Conservation (phyloP, 805 yeast species). For the Blastobotrys terrestris region DNA sequence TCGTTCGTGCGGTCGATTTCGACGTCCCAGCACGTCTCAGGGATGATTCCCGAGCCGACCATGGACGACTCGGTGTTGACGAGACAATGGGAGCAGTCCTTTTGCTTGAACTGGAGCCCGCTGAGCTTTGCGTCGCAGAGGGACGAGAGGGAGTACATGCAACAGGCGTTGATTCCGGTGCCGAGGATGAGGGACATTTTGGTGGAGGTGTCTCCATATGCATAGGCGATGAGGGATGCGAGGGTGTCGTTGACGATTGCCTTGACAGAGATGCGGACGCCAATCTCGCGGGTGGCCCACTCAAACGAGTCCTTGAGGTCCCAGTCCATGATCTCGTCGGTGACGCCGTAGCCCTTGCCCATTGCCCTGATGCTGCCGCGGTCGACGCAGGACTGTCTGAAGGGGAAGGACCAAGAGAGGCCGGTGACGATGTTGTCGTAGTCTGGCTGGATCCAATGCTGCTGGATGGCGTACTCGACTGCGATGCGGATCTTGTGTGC, state of each 20-base stretch:
- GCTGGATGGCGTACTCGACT: conserved; percentile 11
- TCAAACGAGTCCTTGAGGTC: conserved; percentile 72
- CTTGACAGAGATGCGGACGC: conserved; percentile 50
- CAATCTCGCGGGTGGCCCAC: conserved; percentile 46
- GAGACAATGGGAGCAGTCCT: conserved; percentile 32
- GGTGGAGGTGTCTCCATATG: conserved; percentile 50
- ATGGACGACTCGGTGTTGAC: conserved; percentile 93
- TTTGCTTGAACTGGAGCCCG: conserved; percentile 9
- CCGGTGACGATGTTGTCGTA: conserved; percentile 20
- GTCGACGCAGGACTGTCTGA: conserved; percentile 21
- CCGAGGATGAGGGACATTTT: conserved; percentile 83
- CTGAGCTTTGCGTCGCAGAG: conserved; percentile 55
- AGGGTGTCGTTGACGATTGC: conserved; percentile 90
- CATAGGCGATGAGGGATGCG: conserved; percentile 75
- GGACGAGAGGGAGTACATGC: conserved; percentile 65
- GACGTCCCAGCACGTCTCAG: conserved; percentile 69
- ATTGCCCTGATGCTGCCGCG: conserved; percentile 25
- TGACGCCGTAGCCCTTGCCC: conserved; percentile 74
- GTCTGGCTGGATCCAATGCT: conserved; percentile 6
- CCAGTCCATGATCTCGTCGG: conserved; percentile 60
- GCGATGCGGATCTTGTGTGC: conserved; percentile 21
- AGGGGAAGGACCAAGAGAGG: conserved; percentile 32
- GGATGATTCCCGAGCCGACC: conserved; percentile 73
- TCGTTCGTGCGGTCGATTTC: conserved; percentile 54
- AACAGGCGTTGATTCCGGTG: conserved; percentile 76